Evolutionary conservation across 176 grass and related monocot species (phyloP).

Genomic region (Rhynchospora pubera): DNA sequence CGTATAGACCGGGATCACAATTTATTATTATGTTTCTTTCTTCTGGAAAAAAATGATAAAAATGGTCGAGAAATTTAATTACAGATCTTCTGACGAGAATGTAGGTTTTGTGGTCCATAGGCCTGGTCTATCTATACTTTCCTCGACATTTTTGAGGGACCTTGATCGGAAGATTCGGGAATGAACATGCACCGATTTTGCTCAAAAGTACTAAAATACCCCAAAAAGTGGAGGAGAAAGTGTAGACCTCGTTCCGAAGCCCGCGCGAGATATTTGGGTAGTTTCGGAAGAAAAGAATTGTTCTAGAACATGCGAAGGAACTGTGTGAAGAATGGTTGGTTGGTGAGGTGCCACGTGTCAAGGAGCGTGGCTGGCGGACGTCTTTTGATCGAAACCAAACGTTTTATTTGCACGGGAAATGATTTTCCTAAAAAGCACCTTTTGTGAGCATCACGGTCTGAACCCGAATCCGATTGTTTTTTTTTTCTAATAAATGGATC

Average conservation of each 20-base stretch:
- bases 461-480: background rate
- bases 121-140: background rate
- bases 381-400: background rate
- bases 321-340: background rate
- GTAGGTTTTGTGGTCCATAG: background rate
- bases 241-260: background rate
- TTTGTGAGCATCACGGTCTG: background rate
- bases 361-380: background rate
- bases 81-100: background rate
- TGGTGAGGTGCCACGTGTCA: background rate
- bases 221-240: background rate
- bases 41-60: background rate
- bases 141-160: background rate
- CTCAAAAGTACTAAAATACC: background rate
- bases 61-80: background rate
- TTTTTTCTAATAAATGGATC: background rate
- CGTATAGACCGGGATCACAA: background rate
- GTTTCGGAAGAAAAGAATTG: background rate
- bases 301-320: background rate
- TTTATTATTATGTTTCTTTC: background rate
- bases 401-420: background rate
- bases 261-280: background rate
- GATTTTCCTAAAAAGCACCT: background rate
- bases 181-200: background rate
- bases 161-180: background rate